Evolutionary conservation across 73 alveolate species (phyloP), one percentile per base, ranked within the genome.

Genomic region (Symbiodinium pilosum): DNA sequence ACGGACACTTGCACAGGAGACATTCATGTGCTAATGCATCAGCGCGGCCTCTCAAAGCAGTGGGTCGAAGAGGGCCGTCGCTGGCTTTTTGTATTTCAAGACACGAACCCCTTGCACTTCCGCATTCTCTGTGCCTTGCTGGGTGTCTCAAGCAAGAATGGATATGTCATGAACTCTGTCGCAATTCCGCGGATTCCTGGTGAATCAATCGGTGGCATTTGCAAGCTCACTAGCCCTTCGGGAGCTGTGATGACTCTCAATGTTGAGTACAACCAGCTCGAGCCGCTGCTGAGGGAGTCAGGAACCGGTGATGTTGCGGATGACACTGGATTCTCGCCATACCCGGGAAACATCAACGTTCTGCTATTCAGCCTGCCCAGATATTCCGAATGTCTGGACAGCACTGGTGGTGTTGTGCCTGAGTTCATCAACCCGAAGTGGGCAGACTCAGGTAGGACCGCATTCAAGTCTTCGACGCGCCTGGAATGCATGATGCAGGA

Each of bases 401-500:
- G 95, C 95, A 99, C 99, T 3, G 94, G 99, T 75, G 99, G 99
- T 73, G 99, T 99, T 68, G 99, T 99, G 73, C 99, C 99, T 28
- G 99, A 99, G 99, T 99, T 99, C 87, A 99, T 99, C 43, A 99
- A 99, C 94, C 99, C 99, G 34, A 99, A 99, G 99, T 99, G 98
- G 98, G 98, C 69, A 39, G 68, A 93, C 59, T 8, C 68, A 9
- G 59, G 99, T 39, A 99, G 99, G 99, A 99, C 99, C 51, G 99
- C 89, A 42, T 99, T 99, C 99, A 99, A 99, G 87, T 89, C 99
- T 12, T 99, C 99, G 47, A 99, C 99, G 38, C 99, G 99, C 75
- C 99, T 99, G 59, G 99, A 99, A 94, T 99, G 99, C 95, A 99
- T 99, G 99, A 99, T 99, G 99, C 99, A 99, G 99, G 99, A 99